Percentiles rank a stretch among this genome's conserved stretches.
Conservation (phyloP, 805 yeast species). For the Lipomyces yamanashiensis region DNA sequence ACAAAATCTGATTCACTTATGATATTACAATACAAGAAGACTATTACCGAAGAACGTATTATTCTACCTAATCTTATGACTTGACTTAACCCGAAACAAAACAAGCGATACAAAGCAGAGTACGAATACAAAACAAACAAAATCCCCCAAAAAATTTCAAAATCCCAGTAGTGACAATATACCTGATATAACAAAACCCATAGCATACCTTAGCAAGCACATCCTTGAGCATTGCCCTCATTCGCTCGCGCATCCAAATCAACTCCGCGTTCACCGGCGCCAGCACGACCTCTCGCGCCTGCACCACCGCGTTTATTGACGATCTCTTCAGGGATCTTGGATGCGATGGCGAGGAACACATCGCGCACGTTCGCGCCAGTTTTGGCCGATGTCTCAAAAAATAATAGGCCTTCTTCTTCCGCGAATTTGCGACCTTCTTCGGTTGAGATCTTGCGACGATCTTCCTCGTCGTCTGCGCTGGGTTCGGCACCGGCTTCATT, state of each 20-base stretch:
- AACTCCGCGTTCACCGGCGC: constrained; percentile 35
- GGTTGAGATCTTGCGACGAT: constrained; percentile 69
- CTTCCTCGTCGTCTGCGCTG: constrained; percentile 40
- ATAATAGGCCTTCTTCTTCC: constrained; percentile 85
- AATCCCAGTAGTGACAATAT: not conserved
- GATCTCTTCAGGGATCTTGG: constrained; percentile 69
- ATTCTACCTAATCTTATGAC: not conserved
- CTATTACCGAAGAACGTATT: not conserved
- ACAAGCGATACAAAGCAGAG: not conserved
- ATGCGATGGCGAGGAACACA: constrained; percentile 87
- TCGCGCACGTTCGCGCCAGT: constrained; percentile 87
- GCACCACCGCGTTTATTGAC: constrained; percentile 36
- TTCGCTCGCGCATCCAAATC: constrained; percentile 32
- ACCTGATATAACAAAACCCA: not conserved
- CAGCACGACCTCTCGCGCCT: constrained; percentile 31
- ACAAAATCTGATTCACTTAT: no score
- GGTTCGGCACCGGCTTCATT: constrained; percentile 48
- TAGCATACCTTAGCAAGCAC: constrained; percentile 30
- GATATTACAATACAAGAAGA: no score
- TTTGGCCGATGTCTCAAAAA: constrained; percentile 95
- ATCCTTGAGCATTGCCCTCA: constrained; percentile 27
- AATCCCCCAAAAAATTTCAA: not conserved
- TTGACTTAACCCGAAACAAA: not conserved
- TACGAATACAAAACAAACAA: not conserved
- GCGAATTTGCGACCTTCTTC: constrained; percentile 90